These are phyloP conservation scores for Vitellaria paradoxa DNA, from an alignment of 179 eudicot species.

Conservation along the genomic window DNA sequence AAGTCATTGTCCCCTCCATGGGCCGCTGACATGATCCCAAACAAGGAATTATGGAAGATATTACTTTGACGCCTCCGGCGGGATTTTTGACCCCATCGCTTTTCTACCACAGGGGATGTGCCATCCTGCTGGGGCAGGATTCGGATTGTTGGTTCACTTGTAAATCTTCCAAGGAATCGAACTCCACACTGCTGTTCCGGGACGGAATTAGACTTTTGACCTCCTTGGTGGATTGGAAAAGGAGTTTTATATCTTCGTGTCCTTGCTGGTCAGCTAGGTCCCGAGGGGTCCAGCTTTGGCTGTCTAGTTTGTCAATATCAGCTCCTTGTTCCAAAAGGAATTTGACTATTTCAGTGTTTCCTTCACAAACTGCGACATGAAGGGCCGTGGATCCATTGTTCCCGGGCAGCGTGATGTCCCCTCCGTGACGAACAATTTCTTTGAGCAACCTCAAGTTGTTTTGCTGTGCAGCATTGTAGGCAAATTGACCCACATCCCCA, in stretches of 20 bases:
- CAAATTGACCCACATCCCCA: slow-evolving; percentile 69
- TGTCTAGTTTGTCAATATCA: slow-evolving; percentile 41
- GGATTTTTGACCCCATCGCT: slow-evolving; percentile 21
- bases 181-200: slow-evolving; percentile 25
- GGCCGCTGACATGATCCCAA: slow-evolving; percentile 70
- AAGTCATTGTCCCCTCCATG: slow-evolving; percentile 30
- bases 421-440: slow-evolving; percentile 46
- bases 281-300: slow-evolving; percentile 65
- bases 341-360: slow-evolving; percentile 55
- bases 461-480: slow-evolving; percentile 64
- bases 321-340: slow-evolving; percentile 57
- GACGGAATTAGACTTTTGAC: slow-evolving; percentile 21
- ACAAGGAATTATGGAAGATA: slow-evolving; percentile 59
- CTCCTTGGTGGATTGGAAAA: slow-evolving; percentile 43
- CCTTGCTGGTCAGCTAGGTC: slow-evolving; percentile 76
- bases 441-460: slow-evolving; percentile 62
- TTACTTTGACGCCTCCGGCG: slow-evolving; percentile 44
- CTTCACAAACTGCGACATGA: slow-evolving; percentile 65
- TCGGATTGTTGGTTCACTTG: slow-evolving; percentile 47
- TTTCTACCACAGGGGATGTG: slow-evolving; percentile 9
- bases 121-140: slow-evolving; percentile 1
- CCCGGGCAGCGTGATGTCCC: slow-evolving; percentile 51
- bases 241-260: slow-evolving; percentile 50
- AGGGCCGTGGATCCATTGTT: slow-evolving; percentile 61
- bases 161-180: slow-evolving; percentile 43